Conservation (phyloP, 2,329 filamentous ascomycete species). For the Aspergillus neoniger region DNA sequence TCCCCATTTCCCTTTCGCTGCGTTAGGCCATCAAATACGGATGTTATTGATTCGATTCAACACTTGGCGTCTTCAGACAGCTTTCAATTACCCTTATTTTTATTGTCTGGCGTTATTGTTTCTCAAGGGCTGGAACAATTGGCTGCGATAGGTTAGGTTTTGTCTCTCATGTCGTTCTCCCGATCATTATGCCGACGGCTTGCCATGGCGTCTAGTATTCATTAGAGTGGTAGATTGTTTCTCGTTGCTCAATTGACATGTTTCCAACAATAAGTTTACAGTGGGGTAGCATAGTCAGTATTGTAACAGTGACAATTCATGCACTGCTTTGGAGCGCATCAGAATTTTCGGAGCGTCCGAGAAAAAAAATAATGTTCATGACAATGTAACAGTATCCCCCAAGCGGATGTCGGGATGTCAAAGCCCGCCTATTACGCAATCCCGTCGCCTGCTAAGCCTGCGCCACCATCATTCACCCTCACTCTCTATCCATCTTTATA, state of each 20-base stretch:
- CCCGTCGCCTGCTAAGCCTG: slow-evolving; percentile 7
- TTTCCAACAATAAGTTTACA: neutral
- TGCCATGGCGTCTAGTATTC: neutral
- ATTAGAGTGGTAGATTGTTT: neutral
- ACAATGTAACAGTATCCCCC: neutral
- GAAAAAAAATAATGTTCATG: neutral
- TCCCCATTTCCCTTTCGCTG: neutral
- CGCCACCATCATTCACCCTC: slow-evolving; percentile 7
- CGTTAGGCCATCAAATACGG: neutral
- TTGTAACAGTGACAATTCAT: neutral
- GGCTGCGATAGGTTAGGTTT: neutral
- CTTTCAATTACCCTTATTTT: neutral
- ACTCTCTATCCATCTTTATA: neutral
- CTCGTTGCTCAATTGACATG: neutral
- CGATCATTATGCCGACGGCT: neutral
- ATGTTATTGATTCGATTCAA: neutral
- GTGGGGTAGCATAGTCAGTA: neutral
- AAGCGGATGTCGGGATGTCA: slow-evolving; percentile 7
- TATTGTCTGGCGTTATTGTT: neutral
- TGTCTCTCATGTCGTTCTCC: neutral
- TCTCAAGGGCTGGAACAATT: neutral
- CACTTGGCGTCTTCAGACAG: neutral
- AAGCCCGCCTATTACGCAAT: slow-evolving; percentile 18
- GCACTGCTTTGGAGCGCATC: neutral
- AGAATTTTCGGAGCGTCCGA: neutral